A percentile compares a stretch with the other conserved stretches of the same genome.
Conservation (phyloP, 352 stramenopile genomes). For the Blastocystis sp. region DNA sequence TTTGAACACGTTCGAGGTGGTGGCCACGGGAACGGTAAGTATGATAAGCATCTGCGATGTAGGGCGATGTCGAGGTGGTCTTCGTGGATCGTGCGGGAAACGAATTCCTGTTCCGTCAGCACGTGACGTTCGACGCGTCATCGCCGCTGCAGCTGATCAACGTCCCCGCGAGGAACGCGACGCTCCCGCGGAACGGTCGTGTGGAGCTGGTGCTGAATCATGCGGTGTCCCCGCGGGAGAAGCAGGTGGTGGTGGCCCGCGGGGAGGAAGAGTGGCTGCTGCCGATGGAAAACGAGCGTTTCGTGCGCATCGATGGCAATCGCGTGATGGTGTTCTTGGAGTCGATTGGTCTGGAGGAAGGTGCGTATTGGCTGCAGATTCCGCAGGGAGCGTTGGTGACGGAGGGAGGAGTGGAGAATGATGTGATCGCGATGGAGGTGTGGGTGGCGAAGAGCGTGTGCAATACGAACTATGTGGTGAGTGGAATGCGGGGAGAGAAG, state of each 20-base stretch:
- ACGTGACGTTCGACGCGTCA: not conserved
- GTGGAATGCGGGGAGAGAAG: constrained; percentile 37
- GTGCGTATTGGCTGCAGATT: not conserved
- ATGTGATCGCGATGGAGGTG: not conserved
- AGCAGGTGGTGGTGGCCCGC: not conserved
- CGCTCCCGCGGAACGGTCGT: constrained; percentile 21
- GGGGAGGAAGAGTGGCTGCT: not conserved
- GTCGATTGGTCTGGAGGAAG: not conserved
- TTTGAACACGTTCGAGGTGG: constrained; percentile 19
- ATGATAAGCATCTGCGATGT: not conserved
- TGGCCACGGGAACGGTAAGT: not conserved
- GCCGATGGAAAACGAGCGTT: not conserved
- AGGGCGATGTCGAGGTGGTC: not conserved
- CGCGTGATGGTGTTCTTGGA: constrained; percentile 34
- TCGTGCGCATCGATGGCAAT: not conserved
- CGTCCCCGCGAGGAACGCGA: not conserved
- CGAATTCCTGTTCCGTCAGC: not conserved
- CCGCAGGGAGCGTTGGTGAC: not conserved
- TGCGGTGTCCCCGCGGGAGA: not conserved
- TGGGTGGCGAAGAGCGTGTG: not conserved
- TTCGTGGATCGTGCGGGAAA: constrained; percentile 21
- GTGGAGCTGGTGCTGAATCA: constrained; percentile 43
- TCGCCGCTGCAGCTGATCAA: not conserved
- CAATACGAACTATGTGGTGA: constrained; percentile 43
- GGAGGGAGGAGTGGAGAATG: not conserved